Base-by-base conservation (phyloP, 768 basidiomycete genomes). In the Panaeolus cyanescens region DNA sequence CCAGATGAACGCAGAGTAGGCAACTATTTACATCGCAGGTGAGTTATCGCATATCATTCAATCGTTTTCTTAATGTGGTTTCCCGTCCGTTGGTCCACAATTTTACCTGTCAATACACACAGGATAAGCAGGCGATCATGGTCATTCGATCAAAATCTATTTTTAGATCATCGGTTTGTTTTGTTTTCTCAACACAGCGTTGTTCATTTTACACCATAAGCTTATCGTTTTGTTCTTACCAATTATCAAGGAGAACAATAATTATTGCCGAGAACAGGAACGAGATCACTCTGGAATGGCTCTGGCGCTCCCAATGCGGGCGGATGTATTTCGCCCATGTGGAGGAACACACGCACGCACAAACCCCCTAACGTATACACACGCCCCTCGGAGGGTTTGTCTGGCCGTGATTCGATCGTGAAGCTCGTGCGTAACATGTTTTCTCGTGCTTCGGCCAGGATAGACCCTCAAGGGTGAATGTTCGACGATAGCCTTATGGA, bases 401-500 rank as follows among this genome's bases (percentile, higher is more conserved):
- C 25, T 12, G 8, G 10, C 45, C 45, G 45, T 50, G 45, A 15
- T 50, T 50, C 45, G 45, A 50, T 50, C 45, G 30, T 50, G 45
- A 50, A 50, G 30, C 45, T 50, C 45, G 45, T 50, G 45, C 45
- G 25, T 28, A 50, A 50, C 45, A 50, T 50, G 25, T 50, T 50
- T 10, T 30, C 25, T 28, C 30, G 45, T 15, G 45, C 15, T 50
- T 50, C 45, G 45, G 45, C 12, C 25, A 6, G 25, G 45, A 50
- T 50, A 50, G 45, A 28, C 10, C 25, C 25, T 42, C 19, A 22
- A 42, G 39, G 39, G 39, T 42, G 22, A 42, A 42, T 7, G 22
- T 42, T 20, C 39, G 19, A 42, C 6, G 39, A 3, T 8, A 22
- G 39, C 5, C 39, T 42, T 20, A 22, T 20, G 22, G 5, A 17